Conservation (phyloP, 2,329 filamentous ascomycete genomes). For the Epichloe amarillans region DNA sequence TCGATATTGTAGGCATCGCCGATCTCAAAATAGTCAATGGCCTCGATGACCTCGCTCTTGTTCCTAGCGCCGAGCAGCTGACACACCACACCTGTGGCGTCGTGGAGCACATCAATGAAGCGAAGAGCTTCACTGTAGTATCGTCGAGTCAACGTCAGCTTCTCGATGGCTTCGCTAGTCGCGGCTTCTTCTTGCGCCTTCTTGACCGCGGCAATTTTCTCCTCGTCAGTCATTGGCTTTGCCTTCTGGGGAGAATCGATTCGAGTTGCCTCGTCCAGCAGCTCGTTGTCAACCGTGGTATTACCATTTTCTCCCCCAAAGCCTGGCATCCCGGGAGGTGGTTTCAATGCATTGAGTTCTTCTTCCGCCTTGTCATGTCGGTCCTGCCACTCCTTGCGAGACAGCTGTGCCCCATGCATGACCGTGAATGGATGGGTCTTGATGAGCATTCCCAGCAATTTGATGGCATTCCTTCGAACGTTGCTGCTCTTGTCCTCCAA, state of each 20-base stretch:
- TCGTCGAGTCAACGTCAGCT: conserved; percentile 73
- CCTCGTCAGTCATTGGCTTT: conserved; percentile 60
- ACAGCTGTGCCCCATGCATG: conserved; percentile 78
- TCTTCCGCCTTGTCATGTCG: conserved; percentile 71
- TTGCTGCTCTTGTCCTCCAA: conserved; percentile 98
- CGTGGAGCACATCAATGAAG: conserved; percentile 85
- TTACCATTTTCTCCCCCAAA: conserved; percentile 51
- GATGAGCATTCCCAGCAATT: conserved; percentile 74
- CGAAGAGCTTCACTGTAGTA: conserved; percentile 89
- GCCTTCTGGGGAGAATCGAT: conserved; percentile 57
- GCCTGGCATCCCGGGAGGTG: conserved; percentile 55
- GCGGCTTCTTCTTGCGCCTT: conserved; percentile 80
- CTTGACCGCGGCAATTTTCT: conserved; percentile 57
- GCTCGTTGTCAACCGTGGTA: conserved; percentile 56
- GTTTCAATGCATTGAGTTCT: conserved; percentile 69
- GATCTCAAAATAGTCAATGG: conserved; percentile 96
- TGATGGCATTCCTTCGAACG: conserved; percentile 88
- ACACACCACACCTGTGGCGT: conserved; percentile 65
- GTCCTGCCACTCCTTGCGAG: conserved; percentile 71
- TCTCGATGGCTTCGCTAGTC: conserved; percentile 76
- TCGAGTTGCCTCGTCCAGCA: conserved; percentile 83
- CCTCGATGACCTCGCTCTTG: conserved; percentile 97
- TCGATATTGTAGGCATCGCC: conserved; percentile 94
- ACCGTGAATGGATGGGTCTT: conserved; percentile 90
- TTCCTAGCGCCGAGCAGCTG: conserved; percentile 88